A percentile compares a stretch with the other conserved stretches of the same genome.
Conservation (phyloP, 805 yeast genomes). For the Candida piceae region DNA sequence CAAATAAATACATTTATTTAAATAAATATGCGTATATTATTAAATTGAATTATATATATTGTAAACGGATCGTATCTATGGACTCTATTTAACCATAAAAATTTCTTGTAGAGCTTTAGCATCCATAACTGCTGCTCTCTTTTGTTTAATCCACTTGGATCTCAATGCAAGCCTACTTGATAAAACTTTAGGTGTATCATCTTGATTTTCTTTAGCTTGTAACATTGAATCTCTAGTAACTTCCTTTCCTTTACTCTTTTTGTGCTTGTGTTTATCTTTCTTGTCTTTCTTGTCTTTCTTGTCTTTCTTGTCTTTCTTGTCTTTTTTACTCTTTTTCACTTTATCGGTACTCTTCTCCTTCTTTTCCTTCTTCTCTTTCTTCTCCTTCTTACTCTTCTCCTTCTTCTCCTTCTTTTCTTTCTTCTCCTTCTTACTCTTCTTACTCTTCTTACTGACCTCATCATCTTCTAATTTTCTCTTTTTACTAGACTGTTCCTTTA, state of each 20-base stretch:
- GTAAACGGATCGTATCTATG: too few relatives aligned
- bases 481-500: too few relatives aligned
- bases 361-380: slow-evolving; percentile 26
- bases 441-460: slow-evolving; percentile 19
- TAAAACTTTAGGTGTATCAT: slow-evolving; percentile 29
- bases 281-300: slow-evolving; percentile 25
- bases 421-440: slow-evolving; percentile 22
- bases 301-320: slow-evolving; percentile 20
- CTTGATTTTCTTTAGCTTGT: slow-evolving; percentile 28
- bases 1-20: not conserved
- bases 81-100: slow-evolving; percentile 59
- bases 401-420: slow-evolving; percentile 23
- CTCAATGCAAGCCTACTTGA: slow-evolving; percentile 67
- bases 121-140: slow-evolving; percentile 88
- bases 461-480: slow-evolving; percentile 8
- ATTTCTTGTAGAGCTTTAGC: slow-evolving; percentile 86
- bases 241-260: slow-evolving; percentile 25
- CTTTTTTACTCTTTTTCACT: slow-evolving; percentile 25
- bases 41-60: too few relatives aligned
- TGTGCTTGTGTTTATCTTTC: slow-evolving; percentile 23
- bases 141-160: slow-evolving; percentile 83
- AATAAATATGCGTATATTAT: too few relatives aligned
- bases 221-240: slow-evolving; percentile 40
- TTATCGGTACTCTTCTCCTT: slow-evolving; percentile 28
- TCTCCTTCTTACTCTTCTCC: slow-evolving; percentile 13